These are phyloP conservation scores for Neopestalotiopsis clavispora DNA, from an alignment of 2,329 filamentous ascomycete genomes.

Conservation along the genomic window DNA sequence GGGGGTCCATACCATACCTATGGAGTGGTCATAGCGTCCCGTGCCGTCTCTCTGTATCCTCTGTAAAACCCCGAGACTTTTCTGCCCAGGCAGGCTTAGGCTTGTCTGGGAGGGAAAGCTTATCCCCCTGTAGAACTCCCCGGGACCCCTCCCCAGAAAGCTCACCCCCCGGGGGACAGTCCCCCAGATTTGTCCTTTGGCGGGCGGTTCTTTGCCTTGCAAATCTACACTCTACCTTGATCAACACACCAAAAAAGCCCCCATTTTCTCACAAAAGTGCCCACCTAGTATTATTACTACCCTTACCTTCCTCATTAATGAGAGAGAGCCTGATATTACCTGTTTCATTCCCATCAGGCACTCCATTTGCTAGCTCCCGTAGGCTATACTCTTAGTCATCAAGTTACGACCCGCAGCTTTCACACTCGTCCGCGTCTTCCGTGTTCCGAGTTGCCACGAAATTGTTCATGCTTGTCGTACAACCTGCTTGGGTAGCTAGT, in stretches of 20 bases:
- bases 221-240: neutral
- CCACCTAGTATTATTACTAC: no score
- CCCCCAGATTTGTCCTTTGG: neutral
- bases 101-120: neutral
- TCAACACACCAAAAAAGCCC: neutral
- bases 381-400: conserved; percentile 1
- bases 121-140: neutral
- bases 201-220: neutral
- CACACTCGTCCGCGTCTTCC: neutral
- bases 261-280: neutral
- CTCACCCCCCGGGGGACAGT: neutral
- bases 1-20: neutral
- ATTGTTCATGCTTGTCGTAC: neutral
- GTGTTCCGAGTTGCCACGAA: neutral
- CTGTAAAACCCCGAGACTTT: no score
- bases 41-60: no score
- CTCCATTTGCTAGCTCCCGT: neutral
- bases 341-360: neutral
- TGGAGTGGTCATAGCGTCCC: neutral
- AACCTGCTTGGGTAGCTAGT: no score
- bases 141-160: no score
- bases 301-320: no score
- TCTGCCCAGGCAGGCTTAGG: neutral
- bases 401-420: neutral
- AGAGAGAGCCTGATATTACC: neutral